Conservation (phyloP, 345 rosid species). For the Reutealis trisperma region DNA sequence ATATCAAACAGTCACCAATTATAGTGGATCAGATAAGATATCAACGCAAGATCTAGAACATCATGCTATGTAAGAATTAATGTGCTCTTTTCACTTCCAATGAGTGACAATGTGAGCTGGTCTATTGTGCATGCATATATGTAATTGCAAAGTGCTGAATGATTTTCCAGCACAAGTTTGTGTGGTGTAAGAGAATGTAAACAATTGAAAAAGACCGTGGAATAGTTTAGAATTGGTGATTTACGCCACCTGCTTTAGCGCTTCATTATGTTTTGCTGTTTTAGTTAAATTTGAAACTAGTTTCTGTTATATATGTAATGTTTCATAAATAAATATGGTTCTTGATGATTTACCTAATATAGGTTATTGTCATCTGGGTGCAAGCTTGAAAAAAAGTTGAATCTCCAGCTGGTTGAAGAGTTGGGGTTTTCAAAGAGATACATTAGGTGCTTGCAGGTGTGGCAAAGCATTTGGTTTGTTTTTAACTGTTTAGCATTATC, state of each 20-base stretch:
- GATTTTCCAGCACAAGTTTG: neutral
- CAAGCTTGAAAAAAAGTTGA: slow-evolving; percentile 9
- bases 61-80: neutral
- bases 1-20: neutral
- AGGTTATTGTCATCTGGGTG: slow-evolving; percentile 26
- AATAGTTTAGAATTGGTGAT: neutral
- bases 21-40: neutral
- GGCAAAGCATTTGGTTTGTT: neutral
- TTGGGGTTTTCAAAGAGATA: slow-evolving; percentile 21
- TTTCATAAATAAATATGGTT: neutral
- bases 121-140: neutral
- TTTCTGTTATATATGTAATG: too few species aligned
- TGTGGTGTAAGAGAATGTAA: neutral
- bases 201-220: neutral
- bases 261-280: neutral
- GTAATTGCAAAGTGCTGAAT: neutral
- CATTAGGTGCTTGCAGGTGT: slow-evolving; percentile 9
- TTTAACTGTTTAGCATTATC: neutral
- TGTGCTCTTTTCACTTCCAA: neutral
- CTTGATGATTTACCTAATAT: neutral
- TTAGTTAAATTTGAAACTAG: neutral
- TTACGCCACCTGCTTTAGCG: neutral
- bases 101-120: neutral
- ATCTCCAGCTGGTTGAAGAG: slow-evolving; percentile 12
- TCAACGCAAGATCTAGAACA: neutral